A percentile compares a stretch with the other conserved stretches of the same genome.
These are phyloP conservation scores for Limnanthes douglasii DNA, from an alignment of 345 rosid genomes.

Conservation along the genomic window DNA sequence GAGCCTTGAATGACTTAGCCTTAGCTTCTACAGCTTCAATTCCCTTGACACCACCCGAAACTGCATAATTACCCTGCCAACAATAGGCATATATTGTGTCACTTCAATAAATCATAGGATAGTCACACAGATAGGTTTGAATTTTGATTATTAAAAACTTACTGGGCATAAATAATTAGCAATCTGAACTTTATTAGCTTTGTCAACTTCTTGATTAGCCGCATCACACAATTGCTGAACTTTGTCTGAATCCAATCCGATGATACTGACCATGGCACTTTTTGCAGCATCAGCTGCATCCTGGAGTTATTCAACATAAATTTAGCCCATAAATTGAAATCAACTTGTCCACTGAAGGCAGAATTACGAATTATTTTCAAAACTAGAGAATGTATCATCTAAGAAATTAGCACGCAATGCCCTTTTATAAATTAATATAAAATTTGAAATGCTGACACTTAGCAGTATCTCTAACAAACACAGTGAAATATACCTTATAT, in stretches of 20 bases:
- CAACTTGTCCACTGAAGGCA: too few relatives aligned
- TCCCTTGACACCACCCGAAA: constrained; percentile 91
- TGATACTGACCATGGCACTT: constrained; percentile 92
- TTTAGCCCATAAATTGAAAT: background rate
- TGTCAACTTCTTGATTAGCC: constrained; percentile 85
- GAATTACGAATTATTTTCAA: too few relatives aligned
- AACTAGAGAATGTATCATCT: too few relatives aligned
- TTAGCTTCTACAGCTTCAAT: constrained; percentile 85
- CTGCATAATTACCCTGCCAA: constrained; percentile 85
- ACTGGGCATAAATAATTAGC: constrained; percentile 87
- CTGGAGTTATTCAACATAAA: constrained; percentile 22
- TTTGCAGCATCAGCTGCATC: constrained; percentile 95
- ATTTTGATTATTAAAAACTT: constrained; percentile 12
- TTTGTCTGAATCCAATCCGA: constrained; percentile 77
- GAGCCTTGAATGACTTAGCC: constrained; percentile 91
- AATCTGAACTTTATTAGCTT: constrained; percentile 71
- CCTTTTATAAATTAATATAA: too few relatives aligned
- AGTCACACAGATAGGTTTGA: background rate
- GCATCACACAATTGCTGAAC: constrained; percentile 86
- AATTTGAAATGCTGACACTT: too few relatives aligned
- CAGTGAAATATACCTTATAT: too few relatives aligned
- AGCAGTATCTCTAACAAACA: too few relatives aligned
- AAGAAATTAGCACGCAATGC: too few relatives aligned
- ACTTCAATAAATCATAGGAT: background rate
- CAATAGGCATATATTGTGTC: background rate